Conservation (phyloP, 345 rosid species). For the Eucalyptus curtisii region DNA sequence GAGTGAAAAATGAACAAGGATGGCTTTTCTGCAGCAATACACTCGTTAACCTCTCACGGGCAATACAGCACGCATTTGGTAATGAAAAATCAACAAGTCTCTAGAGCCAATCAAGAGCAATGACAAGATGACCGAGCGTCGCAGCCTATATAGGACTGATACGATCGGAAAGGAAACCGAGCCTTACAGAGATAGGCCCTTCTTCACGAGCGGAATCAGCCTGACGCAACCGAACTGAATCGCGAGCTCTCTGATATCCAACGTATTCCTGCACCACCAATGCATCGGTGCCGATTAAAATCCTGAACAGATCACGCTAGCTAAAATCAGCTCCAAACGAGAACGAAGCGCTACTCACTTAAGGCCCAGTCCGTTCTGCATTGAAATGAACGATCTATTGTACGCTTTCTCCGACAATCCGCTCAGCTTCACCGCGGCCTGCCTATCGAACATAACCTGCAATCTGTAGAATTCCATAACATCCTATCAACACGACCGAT, state of each 20-base stretch:
- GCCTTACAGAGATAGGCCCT: conserved; percentile 61
- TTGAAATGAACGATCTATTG: conserved; percentile 61
- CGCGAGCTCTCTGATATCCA: conserved; percentile 70
- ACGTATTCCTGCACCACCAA: conserved; percentile 31
- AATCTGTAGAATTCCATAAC: conserved; percentile 17
- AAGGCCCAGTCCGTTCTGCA: conserved; percentile 71
- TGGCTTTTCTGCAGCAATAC: neutral
- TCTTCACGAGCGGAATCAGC: conserved; percentile 69
- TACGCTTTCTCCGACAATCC: conserved; percentile 94
- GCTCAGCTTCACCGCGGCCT: conserved; percentile 56
- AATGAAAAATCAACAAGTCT: neutral
- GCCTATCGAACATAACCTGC: conserved; percentile 61
- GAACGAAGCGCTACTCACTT: conserved; percentile 29
- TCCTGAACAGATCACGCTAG: neutral
- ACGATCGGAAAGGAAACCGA: neutral
- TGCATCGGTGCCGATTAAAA: neutral
- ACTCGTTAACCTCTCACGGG: neutral
- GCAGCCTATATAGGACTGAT: neutral
- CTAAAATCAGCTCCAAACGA: neutral
- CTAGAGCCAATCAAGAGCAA: neutral
- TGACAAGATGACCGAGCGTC: neutral
- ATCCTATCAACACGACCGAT: neutral
- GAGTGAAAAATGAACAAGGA: neutral
- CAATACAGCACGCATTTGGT: conserved; percentile 34
- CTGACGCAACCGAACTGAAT: conserved; percentile 87